phyloP scores from a whole-genome alignment of 2,329 filamentous ascomycete genomes.

The Claviceps fusiformis region DNA sequence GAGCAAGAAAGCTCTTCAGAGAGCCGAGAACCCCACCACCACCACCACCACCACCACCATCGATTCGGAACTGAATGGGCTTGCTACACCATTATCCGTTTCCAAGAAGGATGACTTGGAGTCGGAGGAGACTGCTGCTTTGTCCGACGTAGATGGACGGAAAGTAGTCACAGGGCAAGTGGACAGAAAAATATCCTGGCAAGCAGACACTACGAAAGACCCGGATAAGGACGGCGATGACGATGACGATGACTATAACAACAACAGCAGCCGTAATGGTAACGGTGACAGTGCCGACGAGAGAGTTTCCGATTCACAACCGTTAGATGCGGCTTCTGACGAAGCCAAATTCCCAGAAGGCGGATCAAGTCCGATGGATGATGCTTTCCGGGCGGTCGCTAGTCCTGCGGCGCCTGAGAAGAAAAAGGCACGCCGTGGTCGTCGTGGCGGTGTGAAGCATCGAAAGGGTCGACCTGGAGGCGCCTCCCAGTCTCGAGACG shows the following conservation, averaged over 20 bases:
- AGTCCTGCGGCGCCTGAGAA: slow-evolving; percentile 26
- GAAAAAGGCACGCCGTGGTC: slow-evolving; percentile 56
- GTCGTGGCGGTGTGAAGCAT: slow-evolving; percentile 58
- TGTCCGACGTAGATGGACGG: background rate
- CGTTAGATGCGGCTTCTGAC: background rate
- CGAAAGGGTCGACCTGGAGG: slow-evolving; percentile 44
- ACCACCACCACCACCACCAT: background rate
- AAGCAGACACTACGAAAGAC: background rate
- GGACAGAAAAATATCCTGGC: background rate
- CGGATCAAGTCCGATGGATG: background rate
- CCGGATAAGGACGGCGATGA: background rate
- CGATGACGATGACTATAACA: background rate
- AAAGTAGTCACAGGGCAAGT: background rate
- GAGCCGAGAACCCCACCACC: background rate
- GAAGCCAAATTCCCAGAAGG: background rate
- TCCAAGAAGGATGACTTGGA: background rate
- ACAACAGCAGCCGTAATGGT: background rate
- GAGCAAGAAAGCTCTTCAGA: background rate
- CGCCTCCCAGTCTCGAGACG: slow-evolving; percentile 34
- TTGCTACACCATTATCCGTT: background rate
- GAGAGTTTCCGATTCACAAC: background rate
- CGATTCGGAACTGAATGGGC: background rate
- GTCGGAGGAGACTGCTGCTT: background rate
- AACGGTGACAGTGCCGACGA: background rate
- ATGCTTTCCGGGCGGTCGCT: background rate